Evolutionary conservation across 2,329 filamentous ascomycete genomes (phyloP), one percentile per base, ranked within the genome.

Genomic region (Phaeoacremonium minimum): DNA sequence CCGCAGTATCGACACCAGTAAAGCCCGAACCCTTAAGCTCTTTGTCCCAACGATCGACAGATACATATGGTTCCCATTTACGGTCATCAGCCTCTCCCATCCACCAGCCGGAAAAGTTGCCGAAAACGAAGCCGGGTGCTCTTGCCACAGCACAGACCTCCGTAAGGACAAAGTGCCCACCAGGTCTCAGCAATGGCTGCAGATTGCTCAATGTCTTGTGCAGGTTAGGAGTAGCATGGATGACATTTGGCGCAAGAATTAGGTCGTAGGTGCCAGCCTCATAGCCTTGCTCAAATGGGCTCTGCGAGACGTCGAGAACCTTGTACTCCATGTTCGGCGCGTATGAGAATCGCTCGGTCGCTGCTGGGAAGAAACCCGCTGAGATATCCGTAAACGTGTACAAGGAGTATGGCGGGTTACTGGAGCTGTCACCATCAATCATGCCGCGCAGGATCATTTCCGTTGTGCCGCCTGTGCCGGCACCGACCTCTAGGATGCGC

Each of bases 391-490:
- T 51, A 17, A 44, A 52, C 7, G 35, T 44, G 29, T 50, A 52
- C 29, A n/a, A 16, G 9, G 35, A 28, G 29, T 45, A 49, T 11
- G 12, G 18, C 4, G 35, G 32, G 4, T n/a, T 9, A n/a, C n/a
- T n/a, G 15, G 6, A 7, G 8, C 33, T 32, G 3, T 12, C 31
- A 9, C 31, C 22, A 5, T 18, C 14, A 8, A 32, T 15, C 17
- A 43, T 17, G 19, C 30, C 30, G 8, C 35, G 38, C 4, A 44
- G 36, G 8, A 45, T 45, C 13, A 40, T 19, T 4, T 50, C 46
- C 0, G 68, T 70, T 0, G 63, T 53, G 3, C 57, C 57, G 1
- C 65, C 67, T 1, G 61, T 67, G 1, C 67, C 67, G 4, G 56
- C 65, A 12, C 68, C 67, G 5, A 68, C 53, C 43, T 59, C 56